phyloP scores from a whole-genome alignment of 2,329 filamentous ascomycete genomes.

The Lachnellula cervina region DNA sequence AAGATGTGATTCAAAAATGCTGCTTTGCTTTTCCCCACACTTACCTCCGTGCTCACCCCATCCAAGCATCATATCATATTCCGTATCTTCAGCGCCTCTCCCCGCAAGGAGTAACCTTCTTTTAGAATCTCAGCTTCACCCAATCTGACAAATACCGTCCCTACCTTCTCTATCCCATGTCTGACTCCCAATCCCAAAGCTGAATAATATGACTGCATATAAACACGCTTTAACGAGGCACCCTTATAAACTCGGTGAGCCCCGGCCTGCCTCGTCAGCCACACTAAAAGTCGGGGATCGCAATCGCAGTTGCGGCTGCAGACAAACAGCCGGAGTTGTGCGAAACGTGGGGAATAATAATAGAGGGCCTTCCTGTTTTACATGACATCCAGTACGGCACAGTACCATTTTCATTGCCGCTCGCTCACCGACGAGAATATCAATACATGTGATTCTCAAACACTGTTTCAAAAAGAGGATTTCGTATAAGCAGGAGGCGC shows the following conservation, averaged over 20 bases:
- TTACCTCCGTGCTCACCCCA: background rate
- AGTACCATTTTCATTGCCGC: too few relatives aligned
- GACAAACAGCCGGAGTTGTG: background rate
- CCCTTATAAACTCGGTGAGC: too few relatives aligned
- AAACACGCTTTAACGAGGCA: too few relatives aligned
- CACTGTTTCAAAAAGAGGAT: background rate
- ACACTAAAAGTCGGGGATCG: background rate
- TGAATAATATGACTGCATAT: too few relatives aligned
- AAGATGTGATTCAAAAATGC: background rate
- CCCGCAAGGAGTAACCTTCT: background rate
- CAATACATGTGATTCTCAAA: too few relatives aligned
- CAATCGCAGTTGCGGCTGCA: background rate
- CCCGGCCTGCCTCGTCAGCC: too few relatives aligned
- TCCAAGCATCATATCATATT: background rate
- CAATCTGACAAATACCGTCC: too few relatives aligned
- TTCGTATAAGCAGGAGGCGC: background rate
- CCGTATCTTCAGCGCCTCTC: background rate
- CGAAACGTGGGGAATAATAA: slow-evolving; percentile 6
- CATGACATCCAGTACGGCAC: background rate
- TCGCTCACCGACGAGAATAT: too few relatives aligned
- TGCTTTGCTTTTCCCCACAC: background rate
- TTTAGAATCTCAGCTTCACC: background rate
- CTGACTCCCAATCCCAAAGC: too few relatives aligned
- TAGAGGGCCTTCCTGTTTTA: background rate
- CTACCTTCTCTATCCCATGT: too few relatives aligned